Percentiles rank a stretch among this genome's conserved stretches.
Evolutionary conservation across 2,329 filamentous ascomycete species (phyloP).

Genomic region (Hymenoscyphus fructigenus): DNA sequence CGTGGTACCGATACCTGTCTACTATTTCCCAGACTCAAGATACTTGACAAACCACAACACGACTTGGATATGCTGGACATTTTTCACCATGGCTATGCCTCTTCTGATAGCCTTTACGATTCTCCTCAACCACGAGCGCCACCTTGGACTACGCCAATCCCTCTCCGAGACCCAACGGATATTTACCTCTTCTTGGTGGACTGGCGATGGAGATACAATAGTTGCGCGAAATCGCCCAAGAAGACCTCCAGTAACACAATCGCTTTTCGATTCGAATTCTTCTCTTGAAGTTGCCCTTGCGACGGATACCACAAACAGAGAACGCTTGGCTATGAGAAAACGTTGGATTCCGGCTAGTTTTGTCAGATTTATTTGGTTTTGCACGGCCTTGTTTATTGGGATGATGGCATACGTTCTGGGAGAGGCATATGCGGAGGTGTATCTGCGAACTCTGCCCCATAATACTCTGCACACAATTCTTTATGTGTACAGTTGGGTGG

Average conservation of each 20-base stretch:
- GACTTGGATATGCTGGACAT: slow-evolving; percentile 68
- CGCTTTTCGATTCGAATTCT: slow-evolving; percentile 33
- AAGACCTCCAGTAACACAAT: slow-evolving; percentile 40
- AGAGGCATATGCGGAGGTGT: slow-evolving; percentile 68
- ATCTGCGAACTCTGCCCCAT: slow-evolving; percentile 65
- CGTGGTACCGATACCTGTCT: slow-evolving; percentile 58
- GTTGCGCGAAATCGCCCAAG: slow-evolving; percentile 41
- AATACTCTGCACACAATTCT: slow-evolving; percentile 65
- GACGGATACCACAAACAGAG: slow-evolving; percentile 22
- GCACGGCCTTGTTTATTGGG: slow-evolving; percentile 59
- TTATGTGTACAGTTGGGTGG: slow-evolving; percentile 70
- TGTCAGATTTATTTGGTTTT: slow-evolving; percentile 69
- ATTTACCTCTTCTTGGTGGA: slow-evolving; percentile 66
- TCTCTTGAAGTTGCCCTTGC: slow-evolving; percentile 34
- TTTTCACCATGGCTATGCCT: slow-evolving; percentile 68
- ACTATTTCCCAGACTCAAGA: slow-evolving; percentile 51
- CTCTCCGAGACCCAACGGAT: slow-evolving; percentile 67
- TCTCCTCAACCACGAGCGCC: slow-evolving; percentile 62
- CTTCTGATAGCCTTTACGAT: slow-evolving; percentile 65
- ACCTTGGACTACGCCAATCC: slow-evolving; percentile 58
- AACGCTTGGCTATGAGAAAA: slow-evolving; percentile 30
- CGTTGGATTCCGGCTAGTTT: slow-evolving; percentile 65
- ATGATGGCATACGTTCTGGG: slow-evolving; percentile 66
- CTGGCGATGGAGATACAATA: slow-evolving; percentile 51
- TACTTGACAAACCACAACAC: slow-evolving; percentile 63